Evolutionary conservation across 2,329 filamentous ascomycete genomes (phyloP).

Genomic region (Penicillium olsonii): DNA sequence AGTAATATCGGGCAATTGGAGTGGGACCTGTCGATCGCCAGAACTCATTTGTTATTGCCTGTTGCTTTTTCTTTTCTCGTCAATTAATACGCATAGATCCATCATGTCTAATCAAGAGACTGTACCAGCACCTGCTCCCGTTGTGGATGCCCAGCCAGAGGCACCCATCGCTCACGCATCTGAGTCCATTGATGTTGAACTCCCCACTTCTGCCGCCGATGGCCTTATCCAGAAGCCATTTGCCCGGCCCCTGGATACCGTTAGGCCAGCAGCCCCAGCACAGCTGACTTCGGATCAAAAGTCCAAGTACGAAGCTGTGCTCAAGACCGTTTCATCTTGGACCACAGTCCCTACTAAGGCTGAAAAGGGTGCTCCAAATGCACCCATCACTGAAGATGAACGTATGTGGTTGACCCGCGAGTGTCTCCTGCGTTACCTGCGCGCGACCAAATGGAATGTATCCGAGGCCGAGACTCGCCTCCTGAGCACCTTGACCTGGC

Average conservation of each 20-base stretch:
- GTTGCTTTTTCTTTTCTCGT: neutral
- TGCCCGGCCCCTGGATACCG: slow-evolving; percentile 56
- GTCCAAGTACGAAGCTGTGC: slow-evolving; percentile 76
- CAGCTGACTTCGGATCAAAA: slow-evolving; percentile 74
- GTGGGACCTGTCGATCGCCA: slow-evolving; percentile 16
- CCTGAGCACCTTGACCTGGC: slow-evolving; percentile 79
- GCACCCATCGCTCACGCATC: slow-evolving; percentile 9
- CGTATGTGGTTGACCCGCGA: slow-evolving; percentile 89
- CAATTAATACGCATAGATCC: neutral
- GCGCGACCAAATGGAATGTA: slow-evolving; percentile 87
- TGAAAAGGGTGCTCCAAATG: slow-evolving; percentile 57
- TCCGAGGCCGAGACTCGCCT: slow-evolving; percentile 76
- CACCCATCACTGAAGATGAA: slow-evolving; percentile 75
- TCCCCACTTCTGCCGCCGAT: slow-evolving; percentile 41
- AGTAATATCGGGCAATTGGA: slow-evolving; percentile 18
- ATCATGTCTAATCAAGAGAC: slow-evolving; percentile 9
- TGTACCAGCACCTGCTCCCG: slow-evolving; percentile 5
- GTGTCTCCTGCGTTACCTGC: slow-evolving; percentile 87
- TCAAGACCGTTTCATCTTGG: slow-evolving; percentile 71
- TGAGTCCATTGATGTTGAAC: slow-evolving; percentile 24
- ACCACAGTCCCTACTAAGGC: slow-evolving; percentile 66
- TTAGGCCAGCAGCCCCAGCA: slow-evolving; percentile 58
- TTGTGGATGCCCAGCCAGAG: slow-evolving; percentile 15
- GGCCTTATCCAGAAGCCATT: slow-evolving; percentile 59
- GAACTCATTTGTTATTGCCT: slow-evolving; percentile 1